Conservation (phyloP, 2,329 filamentous ascomycete genomes). For the Aspergillus sp. region DNA sequence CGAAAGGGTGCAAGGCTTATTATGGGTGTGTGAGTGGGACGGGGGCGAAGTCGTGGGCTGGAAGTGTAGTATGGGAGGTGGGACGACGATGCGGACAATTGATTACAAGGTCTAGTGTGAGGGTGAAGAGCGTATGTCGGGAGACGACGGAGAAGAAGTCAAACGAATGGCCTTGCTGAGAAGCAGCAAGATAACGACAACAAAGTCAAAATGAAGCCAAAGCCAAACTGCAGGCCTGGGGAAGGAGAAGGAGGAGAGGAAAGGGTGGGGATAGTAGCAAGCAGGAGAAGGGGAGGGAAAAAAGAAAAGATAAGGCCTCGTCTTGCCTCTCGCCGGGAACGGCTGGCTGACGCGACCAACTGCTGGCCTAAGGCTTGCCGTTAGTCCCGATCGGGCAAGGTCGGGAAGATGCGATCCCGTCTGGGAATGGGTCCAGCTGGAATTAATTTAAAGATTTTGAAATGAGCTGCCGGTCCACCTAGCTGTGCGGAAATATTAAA, state of each 20-base stretch:
- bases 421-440: not conserved
- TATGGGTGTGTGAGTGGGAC: not conserved
- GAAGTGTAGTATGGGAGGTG: not conserved
- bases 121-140: not conserved
- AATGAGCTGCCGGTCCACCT: not conserved
- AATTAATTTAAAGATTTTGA: not conserved
- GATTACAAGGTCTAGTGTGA: not conserved
- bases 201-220: not conserved
- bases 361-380: slow-evolving; percentile 11
- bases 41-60: not conserved
- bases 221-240: not conserved
- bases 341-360: slow-evolving; percentile 19
- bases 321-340: slow-evolving; percentile 12
- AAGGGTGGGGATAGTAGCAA: slow-evolving; percentile 5
- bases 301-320: slow-evolving; percentile 21
- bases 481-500: no score
- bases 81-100: not conserved
- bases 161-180: slow-evolving; percentile 21
- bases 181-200: slow-evolving; percentile 17
- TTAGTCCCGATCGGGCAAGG: slow-evolving; percentile 12
- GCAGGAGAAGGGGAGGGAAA: slow-evolving; percentile 6
- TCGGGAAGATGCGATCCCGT: not conserved
- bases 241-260: slow-evolving; percentile 5
- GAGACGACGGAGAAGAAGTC: not conserved
- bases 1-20: not conserved